A percentile compares a stretch with the other conserved stretches of the same genome.
These are phyloP conservation scores for Leishmania braziliensis DNA, from an alignment of 208 protist species.

Conservation along the genomic window DNA sequence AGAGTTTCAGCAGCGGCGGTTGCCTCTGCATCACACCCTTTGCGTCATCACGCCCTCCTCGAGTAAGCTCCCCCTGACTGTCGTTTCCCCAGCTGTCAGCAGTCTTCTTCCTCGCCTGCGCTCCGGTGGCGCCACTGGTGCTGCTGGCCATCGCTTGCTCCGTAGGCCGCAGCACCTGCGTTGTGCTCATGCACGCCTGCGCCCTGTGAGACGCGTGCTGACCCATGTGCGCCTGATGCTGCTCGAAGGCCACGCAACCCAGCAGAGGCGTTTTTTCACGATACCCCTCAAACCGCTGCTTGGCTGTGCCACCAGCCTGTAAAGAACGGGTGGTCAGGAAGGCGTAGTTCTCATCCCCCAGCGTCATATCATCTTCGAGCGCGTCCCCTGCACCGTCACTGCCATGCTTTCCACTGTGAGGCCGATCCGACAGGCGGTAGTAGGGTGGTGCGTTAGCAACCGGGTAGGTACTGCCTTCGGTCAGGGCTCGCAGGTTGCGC, in stretches of 20 bases:
- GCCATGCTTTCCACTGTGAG: constrained; percentile 3
- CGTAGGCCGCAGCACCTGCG: neutral
- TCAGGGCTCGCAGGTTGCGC: constrained; percentile 26
- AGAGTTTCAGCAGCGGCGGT: constrained; percentile 4
- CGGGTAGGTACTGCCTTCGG: constrained; percentile 18
- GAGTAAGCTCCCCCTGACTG: neutral
- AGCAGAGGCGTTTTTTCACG: constrained; percentile 43
- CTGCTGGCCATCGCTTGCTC: neutral
- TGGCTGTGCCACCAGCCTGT: neutral
- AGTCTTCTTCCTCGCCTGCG: neutral
- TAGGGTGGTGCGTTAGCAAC: constrained; percentile 3
- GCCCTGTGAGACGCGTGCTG: constrained; percentile 37
- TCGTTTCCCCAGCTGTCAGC: neutral
- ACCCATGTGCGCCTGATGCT: constrained; percentile 40
- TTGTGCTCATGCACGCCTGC: constrained; percentile 14
- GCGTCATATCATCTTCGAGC: constrained; percentile 26
- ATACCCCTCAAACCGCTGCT: constrained; percentile 32
- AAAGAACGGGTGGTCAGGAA: constrained; percentile 23
- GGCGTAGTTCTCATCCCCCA: constrained; percentile 17
- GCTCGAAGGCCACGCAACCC: constrained; percentile 36
- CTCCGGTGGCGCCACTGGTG: neutral
- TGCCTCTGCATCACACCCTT: neutral
- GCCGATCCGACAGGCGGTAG: constrained; percentile 14
- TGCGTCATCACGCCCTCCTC: neutral
- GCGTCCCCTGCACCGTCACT: neutral